Evolutionary conservation across 129 eudicot species (phyloP), one percentile per base, ranked within the genome.

Genomic region (Glebionis coronaria): DNA sequence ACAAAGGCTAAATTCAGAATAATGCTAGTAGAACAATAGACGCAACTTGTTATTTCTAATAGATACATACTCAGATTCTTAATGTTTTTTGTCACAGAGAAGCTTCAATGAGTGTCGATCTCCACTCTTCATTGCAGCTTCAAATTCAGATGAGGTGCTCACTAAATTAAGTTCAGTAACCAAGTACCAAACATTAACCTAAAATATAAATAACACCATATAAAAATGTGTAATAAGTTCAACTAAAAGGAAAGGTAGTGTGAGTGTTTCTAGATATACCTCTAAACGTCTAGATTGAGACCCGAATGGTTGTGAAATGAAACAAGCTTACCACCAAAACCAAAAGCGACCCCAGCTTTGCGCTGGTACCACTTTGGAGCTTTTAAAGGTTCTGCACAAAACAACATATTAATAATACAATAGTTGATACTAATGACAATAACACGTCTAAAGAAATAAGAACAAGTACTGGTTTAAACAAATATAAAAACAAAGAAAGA

Each of bases 71-170:
- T 81, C 94, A 46, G 97, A 83, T 62, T 91, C 94, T 73, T 79
- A 79, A 58, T 82, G 77, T 64, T 87, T 91, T 75, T 73, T 84
- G 23, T 91, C 95, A 64, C 97, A 91, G 12, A 91, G 72, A 69
- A 83, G 80, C 76, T 77, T 87, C 58, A 91, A 50, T n/a, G 93
- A 88, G 40, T 90, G 73, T 81, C 86, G 82, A 56, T 91, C 95
- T 61, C 94, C 94, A 78, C 86, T 83, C 74, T 78, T 88, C 77
- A 91, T 85, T 25, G 97, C 95, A 79, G 88, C 82, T 80, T 91
- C 90, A 81, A 90, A 84, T n/a, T n/a, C n/a, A n/a, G n/a, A n/a
- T n/a, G n/a, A n/a, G n/a, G n/a, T n/a, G n/a, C n/a, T n/a, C n/a
- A 79, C 81, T 74, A 91, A 77, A 71, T 79, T 84, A 44, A 82